These are phyloP conservation scores for Prunus fruticosa DNA, from an alignment of 306 rosid species.

Conservation along the genomic window DNA sequence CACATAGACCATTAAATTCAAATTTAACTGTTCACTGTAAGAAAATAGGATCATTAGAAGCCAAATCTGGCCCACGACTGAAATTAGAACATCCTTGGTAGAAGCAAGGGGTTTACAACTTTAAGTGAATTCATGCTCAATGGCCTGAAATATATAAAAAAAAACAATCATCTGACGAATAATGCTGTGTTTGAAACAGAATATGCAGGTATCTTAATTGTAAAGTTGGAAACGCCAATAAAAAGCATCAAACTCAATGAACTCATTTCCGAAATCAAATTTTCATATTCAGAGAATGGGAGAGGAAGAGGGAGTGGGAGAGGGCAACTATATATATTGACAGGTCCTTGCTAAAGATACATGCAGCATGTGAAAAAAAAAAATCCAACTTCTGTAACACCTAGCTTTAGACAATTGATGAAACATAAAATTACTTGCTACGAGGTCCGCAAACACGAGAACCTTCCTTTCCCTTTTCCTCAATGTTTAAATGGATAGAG, in stretches of 20 bases:
- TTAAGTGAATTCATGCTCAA: no score
- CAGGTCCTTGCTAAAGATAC: conserved; percentile 29
- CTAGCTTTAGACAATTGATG: conserved; percentile 22
- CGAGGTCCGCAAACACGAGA: conserved; percentile 21
- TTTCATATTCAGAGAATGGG: background rate
- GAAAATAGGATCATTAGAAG: no score
- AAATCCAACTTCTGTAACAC: conserved; percentile 6
- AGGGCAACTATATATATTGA: conserved; percentile 13
- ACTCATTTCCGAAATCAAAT: conserved; percentile 17
- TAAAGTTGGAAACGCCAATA: background rate
- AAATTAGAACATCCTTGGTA: no score
- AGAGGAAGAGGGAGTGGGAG: background rate
- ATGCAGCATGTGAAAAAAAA: conserved; percentile 18
- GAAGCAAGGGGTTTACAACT: no score
- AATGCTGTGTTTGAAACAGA: no score
- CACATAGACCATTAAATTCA: no score
- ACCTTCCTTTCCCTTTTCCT: conserved; percentile 12
- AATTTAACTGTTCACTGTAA: no score
- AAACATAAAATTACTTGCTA: conserved; percentile 18
- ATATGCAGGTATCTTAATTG: no score
- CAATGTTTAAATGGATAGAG: background rate
- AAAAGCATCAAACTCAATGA: background rate
- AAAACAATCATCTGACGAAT: no score
- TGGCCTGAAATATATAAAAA: no score
- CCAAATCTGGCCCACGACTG: no score